Percentiles rank a stretch among this genome's conserved stretches.
phyloP scores from a whole-genome alignment of 2,329 filamentous ascomycete genomes.

The Seiridium unicorne region DNA sequence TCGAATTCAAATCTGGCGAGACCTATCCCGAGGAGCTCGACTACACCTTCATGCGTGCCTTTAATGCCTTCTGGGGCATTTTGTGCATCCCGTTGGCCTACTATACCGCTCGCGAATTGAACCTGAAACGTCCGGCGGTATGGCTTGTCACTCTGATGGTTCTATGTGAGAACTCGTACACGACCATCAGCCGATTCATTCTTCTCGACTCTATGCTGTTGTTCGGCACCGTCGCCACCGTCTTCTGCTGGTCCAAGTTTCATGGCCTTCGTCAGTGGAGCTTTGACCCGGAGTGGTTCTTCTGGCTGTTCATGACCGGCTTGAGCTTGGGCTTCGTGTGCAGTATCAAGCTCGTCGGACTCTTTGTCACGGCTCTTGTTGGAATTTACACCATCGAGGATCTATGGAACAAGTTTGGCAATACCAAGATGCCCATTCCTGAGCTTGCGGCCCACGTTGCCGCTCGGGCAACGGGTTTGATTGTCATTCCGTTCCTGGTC shows the following conservation, averaged over 20 bases:
- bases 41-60: conserved; percentile 97
- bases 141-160: conserved; percentile 98
- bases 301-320: conserved; percentile 91
- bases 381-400: conserved; percentile 96
- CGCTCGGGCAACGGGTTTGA: conserved; percentile 81
- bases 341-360: conserved; percentile 97
- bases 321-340: conserved; percentile 96
- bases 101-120: conserved; percentile 88
- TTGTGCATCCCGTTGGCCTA: conserved; percentile 92
- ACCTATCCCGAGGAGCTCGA: conserved; percentile 90
- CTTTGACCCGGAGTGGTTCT: conserved; percentile 89
- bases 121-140: conserved; percentile 80
- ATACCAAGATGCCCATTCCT: conserved; percentile 74
- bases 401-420: conserved; percentile 96
- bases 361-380: conserved; percentile 93
- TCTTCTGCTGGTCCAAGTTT: conserved; percentile 96
- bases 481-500: conserved; percentile 82
- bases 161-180: conserved; percentile 98
- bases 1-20: conserved; percentile 99
- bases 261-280: conserved; percentile 82
- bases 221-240: conserved; percentile 97
- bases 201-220: conserved; percentile 98
- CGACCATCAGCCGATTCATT: conserved; percentile 97
- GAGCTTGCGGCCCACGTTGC: conserved; percentile 73
- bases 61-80: conserved; percentile 94